phyloP scores from a whole-genome alignment of 192 early-diverging fungal species.

The Coemansia sp. region DNA sequence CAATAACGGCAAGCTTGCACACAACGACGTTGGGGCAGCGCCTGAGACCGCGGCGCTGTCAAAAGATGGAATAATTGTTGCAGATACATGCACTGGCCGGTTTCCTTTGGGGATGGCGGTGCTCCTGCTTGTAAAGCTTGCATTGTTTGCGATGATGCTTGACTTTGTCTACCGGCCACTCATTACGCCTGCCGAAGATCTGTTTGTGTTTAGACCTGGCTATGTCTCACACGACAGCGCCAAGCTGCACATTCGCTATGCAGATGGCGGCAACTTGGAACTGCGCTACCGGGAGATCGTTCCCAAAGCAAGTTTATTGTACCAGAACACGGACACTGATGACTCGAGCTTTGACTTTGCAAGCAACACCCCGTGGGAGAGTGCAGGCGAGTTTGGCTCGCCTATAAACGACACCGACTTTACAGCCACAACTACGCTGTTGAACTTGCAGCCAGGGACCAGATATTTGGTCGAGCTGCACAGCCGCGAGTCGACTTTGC shows the following conservation, averaged over 20 bases:
- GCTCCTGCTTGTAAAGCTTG: conserved; percentile 27
- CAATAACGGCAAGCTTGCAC: not conserved
- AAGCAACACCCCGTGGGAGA: conserved; percentile 31
- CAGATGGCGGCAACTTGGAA: conserved; percentile 32
- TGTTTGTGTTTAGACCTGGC: conserved; percentile 40
- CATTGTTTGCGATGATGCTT: conserved; percentile 38
- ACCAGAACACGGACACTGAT: not conserved
- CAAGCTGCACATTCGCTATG: conserved; percentile 38
- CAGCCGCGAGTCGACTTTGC: conserved; percentile 24
- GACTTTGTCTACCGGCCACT: conserved; percentile 53
- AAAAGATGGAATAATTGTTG: not conserved
- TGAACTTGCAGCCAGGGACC: conserved; percentile 33
- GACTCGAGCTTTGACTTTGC: not conserved
- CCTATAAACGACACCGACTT: conserved; percentile 27
- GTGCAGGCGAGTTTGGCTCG: conserved; percentile 20
- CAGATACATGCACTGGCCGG: not conserved
- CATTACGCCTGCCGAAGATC: conserved; percentile 19
- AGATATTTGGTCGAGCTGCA: conserved; percentile 40
- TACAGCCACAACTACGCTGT: conserved; percentile 19
- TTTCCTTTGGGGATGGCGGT: conserved; percentile 10
- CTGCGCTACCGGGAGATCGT: conserved; percentile 24
- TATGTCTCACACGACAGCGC: conserved; percentile 44
- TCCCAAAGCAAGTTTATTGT: not conserved
- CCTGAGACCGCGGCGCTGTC: not conserved
- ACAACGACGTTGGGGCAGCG: not conserved